Evolutionary conservation across 1,284 basidiomycete species (phyloP).

Genomic region (Coniferiporia sulphurascens): DNA sequence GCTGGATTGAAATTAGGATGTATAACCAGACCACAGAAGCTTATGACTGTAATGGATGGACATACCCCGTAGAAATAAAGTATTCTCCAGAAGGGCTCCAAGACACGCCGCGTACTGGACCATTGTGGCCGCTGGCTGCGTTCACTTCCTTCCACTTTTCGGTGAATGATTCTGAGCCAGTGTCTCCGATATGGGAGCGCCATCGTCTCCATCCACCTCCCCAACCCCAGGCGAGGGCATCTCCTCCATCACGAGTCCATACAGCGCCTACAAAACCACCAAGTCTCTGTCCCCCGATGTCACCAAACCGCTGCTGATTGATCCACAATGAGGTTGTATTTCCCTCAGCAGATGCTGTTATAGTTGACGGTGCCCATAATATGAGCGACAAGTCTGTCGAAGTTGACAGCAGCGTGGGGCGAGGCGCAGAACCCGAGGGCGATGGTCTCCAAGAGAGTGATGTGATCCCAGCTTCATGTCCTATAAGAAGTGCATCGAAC

Average conservation of each 20-base stretch:
- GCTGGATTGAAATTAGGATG: conserved; percentile 33
- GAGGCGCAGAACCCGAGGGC: conserved; percentile 23
- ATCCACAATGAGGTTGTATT: conserved; percentile 76
- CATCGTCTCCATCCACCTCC: conserved; percentile 88
- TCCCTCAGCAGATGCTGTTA: conserved; percentile 36
- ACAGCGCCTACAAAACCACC: conserved; percentile 87
- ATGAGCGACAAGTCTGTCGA: conserved; percentile 92
- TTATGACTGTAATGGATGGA: conserved; percentile 1
- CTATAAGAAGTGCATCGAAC: conserved; percentile 87
- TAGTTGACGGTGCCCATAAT: conserved; percentile 77
- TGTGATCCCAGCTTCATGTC: conserved; percentile 91
- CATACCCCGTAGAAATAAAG: conserved; percentile 76
- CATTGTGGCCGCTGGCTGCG: conserved; percentile 80
- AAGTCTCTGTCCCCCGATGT: conserved; percentile 83
- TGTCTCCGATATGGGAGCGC: conserved; percentile 35
- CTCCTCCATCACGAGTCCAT: conserved; percentile 59
- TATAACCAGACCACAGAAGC: background rate
- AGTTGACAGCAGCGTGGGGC: conserved; percentile 71
- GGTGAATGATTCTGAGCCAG: conserved; percentile 18
- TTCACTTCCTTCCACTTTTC: conserved; percentile 66
- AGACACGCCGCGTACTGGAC: conserved; percentile 68
- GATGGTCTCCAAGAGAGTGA: conserved; percentile 74
- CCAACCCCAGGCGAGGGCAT: conserved; percentile 86
- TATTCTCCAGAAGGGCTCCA: conserved; percentile 88
- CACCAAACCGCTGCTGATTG: conserved; percentile 84